phyloP scores from a whole-genome alignment of 345 rosid species.

The thale cress (Arabidopsis thaliana) region DNA sequence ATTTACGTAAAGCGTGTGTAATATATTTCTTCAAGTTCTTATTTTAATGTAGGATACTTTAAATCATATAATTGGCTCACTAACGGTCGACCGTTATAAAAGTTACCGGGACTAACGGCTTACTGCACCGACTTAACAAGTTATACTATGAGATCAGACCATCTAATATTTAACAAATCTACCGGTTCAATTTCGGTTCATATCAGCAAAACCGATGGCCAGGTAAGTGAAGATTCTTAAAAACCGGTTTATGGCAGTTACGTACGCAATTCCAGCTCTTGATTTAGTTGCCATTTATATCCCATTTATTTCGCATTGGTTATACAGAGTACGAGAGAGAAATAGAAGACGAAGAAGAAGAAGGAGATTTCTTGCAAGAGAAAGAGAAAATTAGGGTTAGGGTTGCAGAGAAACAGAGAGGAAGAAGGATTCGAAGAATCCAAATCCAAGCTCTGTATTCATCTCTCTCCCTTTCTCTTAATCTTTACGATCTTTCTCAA shows the following conservation, averaged over 20 bases:
- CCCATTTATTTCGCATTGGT: neutral
- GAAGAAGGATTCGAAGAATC: conserved; percentile 20
- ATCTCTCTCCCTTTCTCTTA: conserved; percentile 34
- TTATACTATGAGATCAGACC: no score
- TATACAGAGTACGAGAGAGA: conserved; percentile 5
- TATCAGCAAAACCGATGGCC: neutral
- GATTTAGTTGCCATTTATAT: conserved; percentile 19
- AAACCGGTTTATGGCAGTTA: conserved; percentile 25
- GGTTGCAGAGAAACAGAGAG: conserved; percentile 41
- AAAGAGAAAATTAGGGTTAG: conserved; percentile 40
- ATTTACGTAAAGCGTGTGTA: neutral
- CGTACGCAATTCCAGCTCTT: conserved; percentile 41
- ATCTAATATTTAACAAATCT: no score
- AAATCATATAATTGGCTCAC: neutral
- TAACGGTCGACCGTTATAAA: neutral
- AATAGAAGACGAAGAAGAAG: neutral
- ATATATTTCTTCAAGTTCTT: neutral
- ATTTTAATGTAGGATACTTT: neutral
- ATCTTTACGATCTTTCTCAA: neutral
- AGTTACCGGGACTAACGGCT: conserved; percentile 10
- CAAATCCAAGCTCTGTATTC: conserved; percentile 26
- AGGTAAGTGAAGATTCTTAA: neutral
- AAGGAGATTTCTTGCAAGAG: conserved; percentile 12
- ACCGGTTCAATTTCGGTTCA: neutral
- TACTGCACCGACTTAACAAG: neutral